These are phyloP conservation scores for Curvularia eragrostidis DNA, from an alignment of 2,329 filamentous ascomycete genomes.

Conservation along the genomic window DNA sequence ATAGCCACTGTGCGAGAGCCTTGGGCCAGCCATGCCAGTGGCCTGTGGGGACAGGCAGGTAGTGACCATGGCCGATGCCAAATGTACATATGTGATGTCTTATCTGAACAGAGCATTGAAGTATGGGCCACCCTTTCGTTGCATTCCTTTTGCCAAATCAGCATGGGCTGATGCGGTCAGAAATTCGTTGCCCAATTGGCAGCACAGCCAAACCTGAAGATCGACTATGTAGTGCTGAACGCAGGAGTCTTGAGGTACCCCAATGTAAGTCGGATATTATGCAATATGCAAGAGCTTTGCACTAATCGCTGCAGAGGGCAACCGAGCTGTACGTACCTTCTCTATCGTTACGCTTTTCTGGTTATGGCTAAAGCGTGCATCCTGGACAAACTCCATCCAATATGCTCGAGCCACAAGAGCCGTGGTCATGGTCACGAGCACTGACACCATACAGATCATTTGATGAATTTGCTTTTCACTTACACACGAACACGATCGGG, in stretches of 20 bases:
- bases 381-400: constrained; percentile 17
- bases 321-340: constrained; percentile 58
- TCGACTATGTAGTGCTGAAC: constrained; percentile 64
- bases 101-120: constrained; percentile 59
- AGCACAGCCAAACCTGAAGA: constrained; percentile 51
- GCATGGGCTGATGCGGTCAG: constrained; percentile 30
- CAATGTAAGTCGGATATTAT: constrained; percentile 54
- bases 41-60: constrained; percentile 52
- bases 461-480: constrained; percentile 60
- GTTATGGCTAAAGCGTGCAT: constrained; percentile 34
- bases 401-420: background rate
- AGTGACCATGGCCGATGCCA: constrained; percentile 56
- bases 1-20: constrained; percentile 60
- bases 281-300: constrained; percentile 21
- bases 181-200: constrained; percentile 53
- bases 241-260: constrained; percentile 64
- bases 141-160: background rate
- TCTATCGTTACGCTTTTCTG: constrained; percentile 26
- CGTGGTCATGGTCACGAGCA: background rate
- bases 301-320: constrained; percentile 54
- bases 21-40: constrained; percentile 50
- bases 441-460: constrained; percentile 54
- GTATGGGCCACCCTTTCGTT: constrained; percentile 28
- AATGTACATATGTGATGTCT: constrained; percentile 61
- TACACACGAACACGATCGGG: constrained; percentile 65